Evolutionary conservation across 192 early-diverging fungal genomes (phyloP).

Genomic region (Allomyces macrogynus): DNA sequence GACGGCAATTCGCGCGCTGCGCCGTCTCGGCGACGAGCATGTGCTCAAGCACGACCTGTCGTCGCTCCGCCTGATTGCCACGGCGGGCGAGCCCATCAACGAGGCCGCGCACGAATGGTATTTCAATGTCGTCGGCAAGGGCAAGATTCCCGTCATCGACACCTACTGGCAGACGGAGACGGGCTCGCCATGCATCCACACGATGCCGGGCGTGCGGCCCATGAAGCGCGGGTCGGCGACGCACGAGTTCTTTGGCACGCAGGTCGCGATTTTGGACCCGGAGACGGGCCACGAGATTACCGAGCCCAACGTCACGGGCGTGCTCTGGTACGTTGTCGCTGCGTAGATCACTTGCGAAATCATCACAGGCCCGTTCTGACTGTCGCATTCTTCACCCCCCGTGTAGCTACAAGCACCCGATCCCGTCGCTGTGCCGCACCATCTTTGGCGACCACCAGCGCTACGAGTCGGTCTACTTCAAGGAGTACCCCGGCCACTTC

Average conservation of each 20-base stretch:
- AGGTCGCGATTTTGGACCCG: slow-evolving; percentile 46
- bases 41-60: slow-evolving; percentile 39
- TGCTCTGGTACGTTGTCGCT: slow-evolving; percentile 50
- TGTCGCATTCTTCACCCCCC: slow-evolving; percentile 63
- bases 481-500: slow-evolving; percentile 56
- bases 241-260: slow-evolving; percentile 16
- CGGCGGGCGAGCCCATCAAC: slow-evolving; percentile 69
- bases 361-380: not conserved
- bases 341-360: too few species aligned
- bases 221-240: slow-evolving; percentile 6
- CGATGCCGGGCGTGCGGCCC: slow-evolving; percentile 31
- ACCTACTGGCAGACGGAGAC: slow-evolving; percentile 84
- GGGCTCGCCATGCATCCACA: slow-evolving; percentile 59
- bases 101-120: slow-evolving; percentile 48
- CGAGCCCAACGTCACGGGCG: slow-evolving; percentile 21
- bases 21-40: slow-evolving; percentile 38
- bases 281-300: slow-evolving; percentile 26
- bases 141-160: slow-evolving; percentile 39
- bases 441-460: slow-evolving; percentile 23
- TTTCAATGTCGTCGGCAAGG: slow-evolving; percentile 17
- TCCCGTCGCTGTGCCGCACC: slow-evolving; percentile 52
- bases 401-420: slow-evolving; percentile 21
- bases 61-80: slow-evolving; percentile 38
- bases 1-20: slow-evolving; percentile 63
- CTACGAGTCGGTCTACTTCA: slow-evolving; percentile 51